Base-by-base conservation (phyloP, 225 moss, liverwort and hornwort genomes). In the Sphagnum contortum region DNA sequence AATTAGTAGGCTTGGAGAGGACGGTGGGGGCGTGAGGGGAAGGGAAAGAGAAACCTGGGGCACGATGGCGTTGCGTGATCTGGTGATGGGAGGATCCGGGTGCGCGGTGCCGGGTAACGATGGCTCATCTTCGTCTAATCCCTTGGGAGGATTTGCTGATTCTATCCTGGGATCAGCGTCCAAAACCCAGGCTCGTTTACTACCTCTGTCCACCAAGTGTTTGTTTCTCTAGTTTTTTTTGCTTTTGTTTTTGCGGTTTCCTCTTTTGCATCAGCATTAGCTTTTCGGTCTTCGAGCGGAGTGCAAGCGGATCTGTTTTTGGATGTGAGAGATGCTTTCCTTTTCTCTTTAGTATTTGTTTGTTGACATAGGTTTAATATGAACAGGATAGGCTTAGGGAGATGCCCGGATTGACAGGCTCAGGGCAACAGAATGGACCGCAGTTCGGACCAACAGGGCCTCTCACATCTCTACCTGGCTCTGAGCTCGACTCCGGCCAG, bases 61-160 rank as follows among this genome's bases (percentile, higher is more conserved):
- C 29, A 29, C 29, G 6, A 98, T 98, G 96, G 85, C 92, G 61
- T 72, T 93, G 74, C 81, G 92, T 69, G 96, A 98, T 75, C 72
- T 98, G 73, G 90, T 91, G 45, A 83, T 81, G 79, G 96, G 96
- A 45, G 96, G 93, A 61, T 88, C 87, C 12, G 96, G 89, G 54
- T 94, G 92, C 60, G 90, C 60, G 51, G 87, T 90, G 69, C 90
- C 90, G 14, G 92, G 90, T 50, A 73, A 88, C 57, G 90, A 89
- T 70, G 96, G 90, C 7, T 87, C 90, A 6, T 92, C 92, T 7
- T 90, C 92, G 5, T 77, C 92, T 14, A 98, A 98, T 76, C 96
- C 96, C 55, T 71, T 98, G 55, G 93, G 90, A 57, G 89, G 93
- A 60, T 78, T 98, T 64, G 96, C 93, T 13, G 85, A 93, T 64